Evolutionary conservation across 305 asterid species (phyloP).

Genomic region (Fraxinus ornus): DNA sequence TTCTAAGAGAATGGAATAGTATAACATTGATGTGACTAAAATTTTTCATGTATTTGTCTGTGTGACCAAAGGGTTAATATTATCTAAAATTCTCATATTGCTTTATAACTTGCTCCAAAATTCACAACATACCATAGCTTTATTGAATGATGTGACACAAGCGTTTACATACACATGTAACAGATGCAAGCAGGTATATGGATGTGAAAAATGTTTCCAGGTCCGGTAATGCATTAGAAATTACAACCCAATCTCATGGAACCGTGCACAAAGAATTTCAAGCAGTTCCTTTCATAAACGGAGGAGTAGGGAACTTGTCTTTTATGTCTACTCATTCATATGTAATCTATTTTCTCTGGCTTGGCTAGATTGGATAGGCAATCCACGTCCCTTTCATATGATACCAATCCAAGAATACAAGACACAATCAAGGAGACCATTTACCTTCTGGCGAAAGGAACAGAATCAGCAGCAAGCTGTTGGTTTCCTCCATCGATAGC

Average conservation of each 20-base stretch:
- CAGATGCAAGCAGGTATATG: background rate
- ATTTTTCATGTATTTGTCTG: background rate
- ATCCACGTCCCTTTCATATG: background rate
- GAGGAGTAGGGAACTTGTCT: background rate
- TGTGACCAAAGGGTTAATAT: background rate
- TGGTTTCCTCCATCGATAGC: constrained; percentile 31
- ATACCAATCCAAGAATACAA: background rate
- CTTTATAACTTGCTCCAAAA: background rate
- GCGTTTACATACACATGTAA: background rate
- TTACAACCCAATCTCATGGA: background rate
- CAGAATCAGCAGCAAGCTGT: constrained; percentile 33
- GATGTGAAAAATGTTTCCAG: background rate
- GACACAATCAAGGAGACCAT: background rate
- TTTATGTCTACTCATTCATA: background rate
- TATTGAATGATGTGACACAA: background rate
- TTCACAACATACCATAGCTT: background rate
- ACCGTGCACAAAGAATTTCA: background rate
- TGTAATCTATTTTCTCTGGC: background rate
- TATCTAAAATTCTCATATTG: background rate
- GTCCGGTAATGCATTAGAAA: background rate
- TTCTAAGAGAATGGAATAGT: background rate
- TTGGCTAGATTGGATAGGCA: background rate
- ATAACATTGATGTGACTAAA: background rate
- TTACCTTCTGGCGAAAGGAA: constrained; percentile 56
- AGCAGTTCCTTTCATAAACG: background rate